These are phyloP conservation scores for Endoconidiophora polonica DNA, from an alignment of 2,329 filamentous ascomycete species.

Conservation along the genomic window DNA sequence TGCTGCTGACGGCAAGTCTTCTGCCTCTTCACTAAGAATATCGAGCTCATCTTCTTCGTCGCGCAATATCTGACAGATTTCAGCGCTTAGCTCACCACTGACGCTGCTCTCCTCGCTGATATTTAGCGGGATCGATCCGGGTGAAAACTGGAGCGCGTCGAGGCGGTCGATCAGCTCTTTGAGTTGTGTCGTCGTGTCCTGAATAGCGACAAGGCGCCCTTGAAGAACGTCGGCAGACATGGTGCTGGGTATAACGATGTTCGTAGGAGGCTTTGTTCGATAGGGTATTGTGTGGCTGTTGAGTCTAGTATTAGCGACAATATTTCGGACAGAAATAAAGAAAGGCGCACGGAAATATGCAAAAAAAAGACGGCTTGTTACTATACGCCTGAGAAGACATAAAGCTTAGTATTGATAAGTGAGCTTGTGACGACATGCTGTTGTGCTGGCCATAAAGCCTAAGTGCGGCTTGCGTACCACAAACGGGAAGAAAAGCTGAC, in stretches of 20 bases:
- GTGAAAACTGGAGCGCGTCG: constrained; percentile 39
- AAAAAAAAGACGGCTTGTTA: neutral
- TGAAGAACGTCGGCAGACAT: constrained; percentile 46
- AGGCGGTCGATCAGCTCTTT: constrained; percentile 43
- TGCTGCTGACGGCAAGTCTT: constrained; percentile 39
- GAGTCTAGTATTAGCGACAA: neutral
- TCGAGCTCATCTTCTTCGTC: constrained; percentile 74
- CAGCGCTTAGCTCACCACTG: constrained; percentile 56
- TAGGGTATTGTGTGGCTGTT: neutral
- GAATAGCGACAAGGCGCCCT: constrained; percentile 41
- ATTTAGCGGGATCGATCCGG: constrained; percentile 37
- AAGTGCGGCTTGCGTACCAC: too few species aligned
- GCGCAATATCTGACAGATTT: constrained; percentile 65
- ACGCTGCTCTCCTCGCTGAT: constrained; percentile 33
- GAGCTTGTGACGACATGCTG: constrained; percentile 9
- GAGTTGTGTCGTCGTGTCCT: constrained; percentile 43
- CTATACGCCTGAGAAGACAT: too few species aligned
- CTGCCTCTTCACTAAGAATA: constrained; percentile 58
- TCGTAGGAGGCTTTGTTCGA: neutral
- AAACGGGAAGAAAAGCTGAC: neutral
- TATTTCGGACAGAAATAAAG: neutral
- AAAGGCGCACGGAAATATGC: neutral
- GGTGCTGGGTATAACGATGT: neutral
- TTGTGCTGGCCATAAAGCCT: constrained; percentile 3
- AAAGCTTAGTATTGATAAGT: neutral